Evolutionary conservation across 2,329 filamentous ascomycete genomes (phyloP).

Genomic region (Colletotrichum truncatum): DNA sequence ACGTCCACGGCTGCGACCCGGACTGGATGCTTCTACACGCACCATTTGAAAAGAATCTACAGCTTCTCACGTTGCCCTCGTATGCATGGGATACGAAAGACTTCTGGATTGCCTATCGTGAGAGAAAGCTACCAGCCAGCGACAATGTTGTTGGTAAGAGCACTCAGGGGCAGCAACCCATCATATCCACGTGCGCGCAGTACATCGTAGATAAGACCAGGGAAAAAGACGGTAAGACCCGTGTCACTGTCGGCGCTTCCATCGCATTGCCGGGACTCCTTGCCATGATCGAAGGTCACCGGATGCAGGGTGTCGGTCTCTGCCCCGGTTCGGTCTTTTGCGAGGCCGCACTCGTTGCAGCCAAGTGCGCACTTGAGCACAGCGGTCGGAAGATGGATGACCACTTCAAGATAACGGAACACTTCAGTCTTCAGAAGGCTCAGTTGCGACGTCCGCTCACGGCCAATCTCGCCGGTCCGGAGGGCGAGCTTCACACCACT

Average conservation of each 20-base stretch:
- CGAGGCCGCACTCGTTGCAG: neutral
- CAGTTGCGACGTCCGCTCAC: conserved; percentile 1
- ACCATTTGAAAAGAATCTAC: neutral
- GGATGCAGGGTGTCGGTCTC: neutral
- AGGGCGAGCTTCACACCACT: neutral
- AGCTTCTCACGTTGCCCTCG: neutral
- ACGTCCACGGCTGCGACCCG: neutral
- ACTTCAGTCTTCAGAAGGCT: neutral
- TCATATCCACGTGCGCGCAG: conserved; percentile 1
- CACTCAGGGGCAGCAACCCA: neutral
- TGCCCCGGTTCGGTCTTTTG: neutral
- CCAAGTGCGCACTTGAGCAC: neutral
- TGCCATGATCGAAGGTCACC: conserved; percentile 8
- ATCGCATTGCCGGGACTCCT: neutral
- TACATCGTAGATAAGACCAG: neutral
- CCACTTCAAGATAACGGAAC: neutral
- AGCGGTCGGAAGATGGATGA: neutral
- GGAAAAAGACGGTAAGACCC: neutral
- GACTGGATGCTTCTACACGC: conserved; percentile 5
- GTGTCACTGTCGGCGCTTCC: neutral
- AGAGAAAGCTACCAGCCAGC: neutral
- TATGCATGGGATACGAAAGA: conserved; percentile 14
- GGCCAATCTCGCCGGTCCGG: neutral
- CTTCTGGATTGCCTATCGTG: conserved; percentile 12
- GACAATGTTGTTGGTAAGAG: neutral